Conservation (phyloP, 345 rosid genomes). For the Gossypium longicalyx region DNA sequence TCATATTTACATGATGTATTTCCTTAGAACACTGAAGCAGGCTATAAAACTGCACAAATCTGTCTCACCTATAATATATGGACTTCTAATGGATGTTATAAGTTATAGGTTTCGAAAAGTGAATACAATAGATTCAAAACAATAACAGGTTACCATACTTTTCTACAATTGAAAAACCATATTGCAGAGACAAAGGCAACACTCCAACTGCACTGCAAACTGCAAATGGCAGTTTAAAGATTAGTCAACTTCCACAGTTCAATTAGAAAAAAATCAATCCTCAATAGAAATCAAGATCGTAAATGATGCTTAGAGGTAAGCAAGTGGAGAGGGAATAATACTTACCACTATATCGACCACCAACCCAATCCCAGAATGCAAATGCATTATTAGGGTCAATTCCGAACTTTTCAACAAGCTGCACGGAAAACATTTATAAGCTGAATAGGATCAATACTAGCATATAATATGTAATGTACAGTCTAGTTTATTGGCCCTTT, state of each 20-base stretch:
- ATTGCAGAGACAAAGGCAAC: conserved; percentile 87
- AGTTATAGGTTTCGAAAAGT: neutral
- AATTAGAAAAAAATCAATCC: neutral
- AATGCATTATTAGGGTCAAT: conserved; percentile 96
- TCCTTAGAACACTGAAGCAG: neutral
- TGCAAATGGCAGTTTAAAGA: conserved; percentile 34
- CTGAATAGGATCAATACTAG: conserved; percentile 33
- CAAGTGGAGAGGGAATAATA: conserved; percentile 10
- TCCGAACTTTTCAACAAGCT: conserved; percentile 96
- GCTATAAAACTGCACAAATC: neutral
- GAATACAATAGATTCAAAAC: conserved; percentile 3
- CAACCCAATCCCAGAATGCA: conserved; percentile 99
- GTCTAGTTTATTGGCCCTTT: neutral
- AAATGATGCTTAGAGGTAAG: neutral
- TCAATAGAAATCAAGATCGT: neutral
- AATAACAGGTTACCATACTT: conserved; percentile 57
- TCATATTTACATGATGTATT: neutral
- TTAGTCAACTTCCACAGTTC: conserved; percentile 14
- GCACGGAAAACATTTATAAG: conserved; percentile 32
- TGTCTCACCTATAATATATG: neutral
- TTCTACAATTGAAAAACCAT: conserved; percentile 83
- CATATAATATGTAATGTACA: neutral
- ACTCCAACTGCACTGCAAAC: conserved; percentile 99
- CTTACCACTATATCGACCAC: conserved; percentile 96
- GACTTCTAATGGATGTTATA: neutral